Percentiles rank a stretch among this genome's conserved stretches.
Evolutionary conservation across 805 yeast genomes (phyloP).

Genomic region (Osmozyma mogii): DNA sequence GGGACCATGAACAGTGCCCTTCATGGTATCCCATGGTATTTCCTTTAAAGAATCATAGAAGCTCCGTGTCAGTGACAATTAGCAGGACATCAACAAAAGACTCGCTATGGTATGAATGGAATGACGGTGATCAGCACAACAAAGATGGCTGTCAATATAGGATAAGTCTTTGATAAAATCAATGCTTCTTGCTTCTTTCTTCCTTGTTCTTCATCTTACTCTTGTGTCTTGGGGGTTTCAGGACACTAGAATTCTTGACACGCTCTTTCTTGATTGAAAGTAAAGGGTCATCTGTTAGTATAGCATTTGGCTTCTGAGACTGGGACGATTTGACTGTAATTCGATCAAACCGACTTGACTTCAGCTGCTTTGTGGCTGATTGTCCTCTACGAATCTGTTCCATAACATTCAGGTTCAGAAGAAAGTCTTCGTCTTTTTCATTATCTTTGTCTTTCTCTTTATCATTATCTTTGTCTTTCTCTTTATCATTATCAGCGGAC

Average conservation of each 20-base stretch:
- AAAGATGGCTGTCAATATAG: slow-evolving; percentile 10
- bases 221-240: too few relatives aligned
- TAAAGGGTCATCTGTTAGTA: too few relatives aligned
- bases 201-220: too few relatives aligned
- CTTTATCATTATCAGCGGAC: slow-evolving; percentile 29
- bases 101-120: slow-evolving; percentile 26
- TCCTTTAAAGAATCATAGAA: slow-evolving; percentile 16
- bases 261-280: too few relatives aligned
- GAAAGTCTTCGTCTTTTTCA: slow-evolving; percentile 21
- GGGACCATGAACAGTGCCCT: slow-evolving; percentile 15
- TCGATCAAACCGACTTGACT: too few relatives aligned
- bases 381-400: slow-evolving; percentile 52
- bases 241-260: too few relatives aligned
- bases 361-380: too few relatives aligned
- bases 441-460: slow-evolving; percentile 31
- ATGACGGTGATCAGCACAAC: slow-evolving; percentile 15
- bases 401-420: slow-evolving; percentile 26
- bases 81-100: slow-evolving; percentile 2
- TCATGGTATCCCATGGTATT: slow-evolving; percentile 35
- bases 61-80: not conserved
- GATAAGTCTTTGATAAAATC: slow-evolving; percentile 7
- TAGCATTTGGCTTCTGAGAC: too few relatives aligned
- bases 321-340: too few relatives aligned
- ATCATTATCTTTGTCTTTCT: slow-evolving; percentile 17
- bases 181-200: too few relatives aligned